phyloP scores from a whole-genome alignment of 2,329 filamentous ascomycete species.

The Penicillium griseofulvum region DNA sequence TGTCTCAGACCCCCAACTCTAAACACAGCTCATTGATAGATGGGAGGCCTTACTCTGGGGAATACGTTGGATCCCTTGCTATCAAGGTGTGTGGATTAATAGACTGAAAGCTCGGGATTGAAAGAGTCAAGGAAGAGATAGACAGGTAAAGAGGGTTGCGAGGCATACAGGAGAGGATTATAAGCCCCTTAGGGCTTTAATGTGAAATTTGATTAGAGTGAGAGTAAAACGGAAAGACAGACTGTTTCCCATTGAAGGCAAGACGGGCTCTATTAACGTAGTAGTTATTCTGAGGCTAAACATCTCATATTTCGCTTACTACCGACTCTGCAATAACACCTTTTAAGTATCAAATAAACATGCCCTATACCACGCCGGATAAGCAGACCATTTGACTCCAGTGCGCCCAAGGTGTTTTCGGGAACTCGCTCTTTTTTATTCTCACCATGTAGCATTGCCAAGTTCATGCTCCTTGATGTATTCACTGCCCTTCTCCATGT shows the following conservation, averaged over 20 bases:
- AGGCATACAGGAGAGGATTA: too few relatives aligned
- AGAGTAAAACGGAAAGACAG: not conserved
- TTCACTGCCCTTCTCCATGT: conserved; percentile 84
- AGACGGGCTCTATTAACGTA: not conserved
- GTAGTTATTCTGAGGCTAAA: not conserved
- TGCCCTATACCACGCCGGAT: conserved; percentile 6
- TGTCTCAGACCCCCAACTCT: not conserved
- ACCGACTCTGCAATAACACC: not conserved
- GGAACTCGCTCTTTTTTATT: not conserved
- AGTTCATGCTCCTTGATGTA: conserved; percentile 69
- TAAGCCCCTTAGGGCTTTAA: too few relatives aligned
- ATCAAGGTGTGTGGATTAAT: too few relatives aligned
- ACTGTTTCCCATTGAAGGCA: not conserved
- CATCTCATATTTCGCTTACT: conserved; percentile 2
- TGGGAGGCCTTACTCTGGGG: too few relatives aligned
- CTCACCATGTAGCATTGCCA: conserved; percentile 36
- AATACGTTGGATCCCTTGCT: too few relatives aligned
- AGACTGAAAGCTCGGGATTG: too few relatives aligned
- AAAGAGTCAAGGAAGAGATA: too few relatives aligned
- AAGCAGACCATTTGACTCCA: conserved; percentile 19
- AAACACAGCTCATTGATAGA: not conserved
- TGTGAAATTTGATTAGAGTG: not conserved
- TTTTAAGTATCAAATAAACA: conserved; percentile 8
- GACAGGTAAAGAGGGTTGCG: too few relatives aligned
- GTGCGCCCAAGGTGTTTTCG: conserved; percentile 19